These are phyloP conservation scores for Dioscorea cayenensis DNA, from an alignment of 116 monocot genomes.

Conservation along the genomic window DNA sequence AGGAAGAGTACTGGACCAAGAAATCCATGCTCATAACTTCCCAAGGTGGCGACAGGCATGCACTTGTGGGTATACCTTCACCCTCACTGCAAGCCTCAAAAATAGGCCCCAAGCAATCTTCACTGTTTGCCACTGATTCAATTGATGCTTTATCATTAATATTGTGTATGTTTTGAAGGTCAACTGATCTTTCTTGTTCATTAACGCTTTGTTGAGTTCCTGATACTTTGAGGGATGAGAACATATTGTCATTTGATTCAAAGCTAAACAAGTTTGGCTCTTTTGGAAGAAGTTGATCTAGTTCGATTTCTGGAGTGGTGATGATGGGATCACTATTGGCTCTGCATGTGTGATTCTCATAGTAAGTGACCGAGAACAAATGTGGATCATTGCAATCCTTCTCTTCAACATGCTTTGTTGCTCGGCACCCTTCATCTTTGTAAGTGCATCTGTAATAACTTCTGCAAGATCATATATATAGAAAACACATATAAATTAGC, in stretches of 20 bases:
- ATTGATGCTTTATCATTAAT: neutral
- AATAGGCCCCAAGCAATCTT: neutral
- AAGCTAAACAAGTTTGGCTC: neutral
- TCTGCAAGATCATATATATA: neutral
- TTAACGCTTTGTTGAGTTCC: too few species aligned
- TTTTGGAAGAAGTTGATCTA: neutral
- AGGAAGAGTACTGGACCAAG: neutral
- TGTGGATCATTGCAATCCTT: neutral
- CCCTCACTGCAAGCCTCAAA: too few species aligned
- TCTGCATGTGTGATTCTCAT: slow-evolving; percentile 1
- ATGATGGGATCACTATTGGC: neutral
- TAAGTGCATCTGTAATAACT: slow-evolving; percentile 1
- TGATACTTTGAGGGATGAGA: neutral
- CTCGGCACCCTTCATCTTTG: neutral
- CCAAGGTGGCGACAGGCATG: too few species aligned
- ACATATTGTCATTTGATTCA: neutral
- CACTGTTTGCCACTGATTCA: neutral
- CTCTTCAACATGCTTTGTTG: neutral
- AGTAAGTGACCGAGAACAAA: neutral
- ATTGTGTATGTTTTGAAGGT: neutral
- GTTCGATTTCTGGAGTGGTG: neutral
- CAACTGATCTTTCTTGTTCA: too few species aligned
- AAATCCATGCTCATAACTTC: too few species aligned
- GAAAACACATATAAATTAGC: neutral
- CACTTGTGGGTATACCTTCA: too few species aligned